A percentile compares a stretch with the other conserved stretches of the same genome.
phyloP scores from a whole-genome alignment of 2,329 filamentous ascomycete species.

The Fusarium sp. region DNA sequence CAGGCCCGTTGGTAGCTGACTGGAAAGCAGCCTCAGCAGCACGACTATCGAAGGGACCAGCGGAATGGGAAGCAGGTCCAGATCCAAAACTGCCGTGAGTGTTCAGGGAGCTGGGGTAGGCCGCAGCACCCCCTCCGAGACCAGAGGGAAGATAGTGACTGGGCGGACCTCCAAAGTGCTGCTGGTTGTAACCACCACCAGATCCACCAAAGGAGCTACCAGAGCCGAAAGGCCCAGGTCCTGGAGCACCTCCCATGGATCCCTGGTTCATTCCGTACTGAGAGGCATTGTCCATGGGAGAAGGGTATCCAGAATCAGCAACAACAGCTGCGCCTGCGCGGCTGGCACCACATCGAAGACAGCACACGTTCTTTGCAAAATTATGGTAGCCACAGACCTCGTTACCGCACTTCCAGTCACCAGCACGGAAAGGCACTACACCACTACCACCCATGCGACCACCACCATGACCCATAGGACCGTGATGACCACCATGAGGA shows the following conservation, averaged over 20 bases:
- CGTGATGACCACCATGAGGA: constrained; percentile 73
- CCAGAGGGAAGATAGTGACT: constrained; percentile 93
- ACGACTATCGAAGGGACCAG: constrained; percentile 91
- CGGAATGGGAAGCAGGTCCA: constrained; percentile 81
- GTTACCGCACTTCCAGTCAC: constrained; percentile 98
- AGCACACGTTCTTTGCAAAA: constrained; percentile 99
- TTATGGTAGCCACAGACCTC: constrained; percentile 99
- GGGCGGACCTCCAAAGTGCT: constrained; percentile 88
- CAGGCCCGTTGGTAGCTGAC: constrained; percentile 84
- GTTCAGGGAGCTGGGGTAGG: constrained; percentile 83
- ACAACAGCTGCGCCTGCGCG: constrained; percentile 94
- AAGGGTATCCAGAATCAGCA: constrained; percentile 91
- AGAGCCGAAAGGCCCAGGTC: constrained; percentile 80
- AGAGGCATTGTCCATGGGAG: constrained; percentile 87
- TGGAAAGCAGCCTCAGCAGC: constrained; percentile 95
- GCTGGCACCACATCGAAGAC: constrained; percentile 94
- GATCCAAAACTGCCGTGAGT: constrained; percentile 78
- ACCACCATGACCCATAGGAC: constrained; percentile 67
- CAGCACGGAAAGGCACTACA: constrained; percentile 95
- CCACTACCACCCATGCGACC: constrained; percentile 84
- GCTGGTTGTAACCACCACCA: constrained; percentile 76
- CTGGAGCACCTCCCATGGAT: constrained; percentile 87
- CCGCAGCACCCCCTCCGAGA: constrained; percentile 76
- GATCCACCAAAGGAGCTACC: constrained; percentile 75
- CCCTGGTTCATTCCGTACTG: constrained; percentile 87